Percentiles rank a stretch among this genome's conserved stretches.
These are phyloP conservation scores for Mycena floridula DNA, from an alignment of 768 basidiomycete species.

Conservation along the genomic window DNA sequence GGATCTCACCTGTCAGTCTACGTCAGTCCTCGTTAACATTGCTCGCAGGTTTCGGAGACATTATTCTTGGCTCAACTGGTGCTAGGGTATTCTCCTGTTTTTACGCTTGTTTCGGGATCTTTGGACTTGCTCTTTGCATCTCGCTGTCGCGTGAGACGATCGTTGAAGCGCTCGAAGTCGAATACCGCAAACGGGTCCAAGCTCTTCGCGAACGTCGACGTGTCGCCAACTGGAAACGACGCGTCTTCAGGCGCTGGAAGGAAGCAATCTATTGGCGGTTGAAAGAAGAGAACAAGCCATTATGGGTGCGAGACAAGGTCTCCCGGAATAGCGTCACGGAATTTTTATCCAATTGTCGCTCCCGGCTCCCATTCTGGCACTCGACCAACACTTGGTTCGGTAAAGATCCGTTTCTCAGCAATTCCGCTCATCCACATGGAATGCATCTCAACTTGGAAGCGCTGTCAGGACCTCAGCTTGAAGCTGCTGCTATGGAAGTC, in stretches of 20 bases:
- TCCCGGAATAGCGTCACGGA: constrained; percentile 1
- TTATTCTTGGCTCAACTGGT: constrained; percentile 43
- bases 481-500: constrained; percentile 62
- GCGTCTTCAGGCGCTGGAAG: constrained; percentile 49
- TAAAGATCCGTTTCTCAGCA: constrained; percentile 9
- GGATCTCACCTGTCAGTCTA: too few relatives aligned
- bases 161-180: constrained; percentile 66
- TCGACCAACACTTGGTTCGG: constrained; percentile 8
- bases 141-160: constrained; percentile 63
- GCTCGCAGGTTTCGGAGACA: constrained; percentile 79
- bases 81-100: constrained; percentile 55
- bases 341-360: constrained; percentile 6
- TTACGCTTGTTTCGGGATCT: constrained; percentile 54
- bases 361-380: constrained; percentile 12
- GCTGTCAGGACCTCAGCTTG: constrained; percentile 46
- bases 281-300: constrained; percentile 35
- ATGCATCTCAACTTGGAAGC: constrained; percentile 62
- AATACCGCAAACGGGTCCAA: constrained; percentile 49
- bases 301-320: constrained; percentile 45
- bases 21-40: too few relatives aligned
- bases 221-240: constrained; percentile 32
- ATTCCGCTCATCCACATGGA: constrained; percentile 29
- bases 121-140: constrained; percentile 61
- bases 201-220: constrained; percentile 40
- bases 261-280: constrained; percentile 61